Conservation (phyloP, 2,329 filamentous ascomycete genomes). For the Diaporthe citrichinensis region DNA sequence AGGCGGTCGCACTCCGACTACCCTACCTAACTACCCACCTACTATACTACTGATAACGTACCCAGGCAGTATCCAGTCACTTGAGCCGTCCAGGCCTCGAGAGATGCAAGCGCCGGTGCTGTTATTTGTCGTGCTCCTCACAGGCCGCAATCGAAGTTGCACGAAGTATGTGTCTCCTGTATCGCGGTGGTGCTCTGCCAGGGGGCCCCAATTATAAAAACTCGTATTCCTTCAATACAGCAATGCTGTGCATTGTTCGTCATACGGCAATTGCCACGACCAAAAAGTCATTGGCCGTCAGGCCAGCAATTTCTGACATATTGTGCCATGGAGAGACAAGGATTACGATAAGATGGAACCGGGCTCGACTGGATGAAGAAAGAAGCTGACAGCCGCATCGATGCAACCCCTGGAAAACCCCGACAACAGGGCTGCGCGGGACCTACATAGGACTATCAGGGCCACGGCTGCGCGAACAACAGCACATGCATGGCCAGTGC, state of each 20-base stretch:
- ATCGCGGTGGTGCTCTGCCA: slow-evolving; percentile 38
- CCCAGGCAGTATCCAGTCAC: not conserved
- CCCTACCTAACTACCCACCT: not conserved
- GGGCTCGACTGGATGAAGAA: slow-evolving; percentile 30
- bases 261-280: slow-evolving; percentile 36
- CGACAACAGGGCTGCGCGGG: slow-evolving; percentile 21
- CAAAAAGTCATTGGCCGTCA: slow-evolving; percentile 32
- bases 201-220: slow-evolving; percentile 39
- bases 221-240: slow-evolving; percentile 41
- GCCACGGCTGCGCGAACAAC: slow-evolving; percentile 16
- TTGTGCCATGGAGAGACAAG: slow-evolving; percentile 31
- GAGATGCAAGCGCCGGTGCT: not conserved
- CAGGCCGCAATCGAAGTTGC: slow-evolving; percentile 24
- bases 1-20: not conserved
- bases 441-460: slow-evolving; percentile 6
- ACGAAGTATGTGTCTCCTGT: slow-evolving; percentile 24
- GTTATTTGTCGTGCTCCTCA: slow-evolving; percentile 3
- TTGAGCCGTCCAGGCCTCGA: not conserved
- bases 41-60: not conserved
- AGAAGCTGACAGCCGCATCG: slow-evolving; percentile 34
- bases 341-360: slow-evolving; percentile 38
- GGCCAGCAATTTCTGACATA: slow-evolving; percentile 25
- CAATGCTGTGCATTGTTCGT: slow-evolving; percentile 39
- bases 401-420: slow-evolving; percentile 21
- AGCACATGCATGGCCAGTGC: slow-evolving; percentile 24